phyloP scores from a whole-genome alignment of 129 eudicot species.

The Flaveria bidentis region DNA sequence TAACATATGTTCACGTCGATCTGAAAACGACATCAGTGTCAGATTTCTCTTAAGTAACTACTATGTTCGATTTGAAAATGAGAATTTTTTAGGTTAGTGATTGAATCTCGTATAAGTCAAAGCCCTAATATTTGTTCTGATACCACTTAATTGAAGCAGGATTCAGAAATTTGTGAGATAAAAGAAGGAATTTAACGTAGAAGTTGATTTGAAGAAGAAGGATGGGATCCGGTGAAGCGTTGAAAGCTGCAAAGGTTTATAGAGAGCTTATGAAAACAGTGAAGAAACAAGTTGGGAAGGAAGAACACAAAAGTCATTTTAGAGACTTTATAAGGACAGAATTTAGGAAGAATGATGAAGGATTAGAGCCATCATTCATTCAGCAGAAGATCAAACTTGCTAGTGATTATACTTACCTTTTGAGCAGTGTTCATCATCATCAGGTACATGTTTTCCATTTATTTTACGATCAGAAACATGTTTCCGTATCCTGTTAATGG shows the following conservation, averaged over 20 bases:
- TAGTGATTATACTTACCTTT: constrained; percentile 59
- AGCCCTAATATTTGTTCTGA: constrained; percentile 10
- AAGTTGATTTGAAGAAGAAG: constrained; percentile 15
- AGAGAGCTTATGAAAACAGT: constrained; percentile 71
- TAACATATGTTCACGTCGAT: too few relatives aligned
- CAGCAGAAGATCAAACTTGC: constrained; percentile 71
- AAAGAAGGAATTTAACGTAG: neutral
- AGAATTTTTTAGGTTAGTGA: neutral
- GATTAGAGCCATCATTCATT: constrained; percentile 41
- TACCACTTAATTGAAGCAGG: constrained; percentile 13
- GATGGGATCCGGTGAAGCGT: constrained; percentile 62
- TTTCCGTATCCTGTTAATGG: neutral
- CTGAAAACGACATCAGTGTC: too few relatives aligned
- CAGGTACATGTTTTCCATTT: constrained; percentile 46
- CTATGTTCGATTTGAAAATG: neutral
- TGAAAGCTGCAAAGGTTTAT: constrained; percentile 54
- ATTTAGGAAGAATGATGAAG: constrained; percentile 51
- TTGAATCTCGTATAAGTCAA: constrained; percentile 12
- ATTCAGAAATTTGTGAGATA: neutral
- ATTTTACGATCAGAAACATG: neutral
- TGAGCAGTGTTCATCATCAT: constrained; percentile 84
- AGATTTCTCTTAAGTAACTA: too few relatives aligned
- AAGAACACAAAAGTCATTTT: constrained; percentile 74
- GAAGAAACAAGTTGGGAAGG: constrained; percentile 74
- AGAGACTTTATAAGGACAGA: constrained; percentile 65